phyloP scores from a whole-genome alignment of 345 rosid species.

The Salix suchowensis region DNA sequence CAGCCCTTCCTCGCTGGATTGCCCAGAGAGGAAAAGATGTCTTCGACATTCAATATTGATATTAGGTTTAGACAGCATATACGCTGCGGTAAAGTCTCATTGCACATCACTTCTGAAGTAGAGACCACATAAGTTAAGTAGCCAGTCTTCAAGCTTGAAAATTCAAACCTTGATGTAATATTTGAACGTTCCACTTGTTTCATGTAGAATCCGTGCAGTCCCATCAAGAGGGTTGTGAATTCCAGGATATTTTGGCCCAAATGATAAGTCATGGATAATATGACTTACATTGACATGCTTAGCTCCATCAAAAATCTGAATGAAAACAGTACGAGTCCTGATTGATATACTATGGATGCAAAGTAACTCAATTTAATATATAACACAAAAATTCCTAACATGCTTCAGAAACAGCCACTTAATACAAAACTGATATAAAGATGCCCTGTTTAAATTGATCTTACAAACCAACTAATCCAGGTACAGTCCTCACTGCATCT shows the following conservation, averaged over 20 bases:
- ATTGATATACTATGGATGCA: neutral
- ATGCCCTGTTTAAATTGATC: no score
- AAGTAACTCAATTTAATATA: neutral
- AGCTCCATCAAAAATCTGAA: conserved; percentile 87
- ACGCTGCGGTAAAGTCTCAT: neutral
- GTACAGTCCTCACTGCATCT: neutral
- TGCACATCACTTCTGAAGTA: neutral
- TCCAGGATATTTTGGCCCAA: conserved; percentile 96
- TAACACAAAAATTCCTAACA: neutral
- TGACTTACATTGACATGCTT: conserved; percentile 88
- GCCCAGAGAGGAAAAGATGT: neutral
- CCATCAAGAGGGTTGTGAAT: conserved; percentile 94
- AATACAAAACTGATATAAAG: neutral
- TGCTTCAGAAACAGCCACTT: neutral
- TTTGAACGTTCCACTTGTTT: conserved; percentile 85
- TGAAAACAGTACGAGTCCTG: neutral
- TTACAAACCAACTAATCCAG: neutral
- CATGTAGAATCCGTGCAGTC: conserved; percentile 60
- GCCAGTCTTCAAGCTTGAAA: neutral
- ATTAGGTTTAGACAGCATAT: neutral
- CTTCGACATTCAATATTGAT: neutral
- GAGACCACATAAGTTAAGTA: neutral
- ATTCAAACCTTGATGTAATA: conserved; percentile 83
- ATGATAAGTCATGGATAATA: conserved; percentile 76
- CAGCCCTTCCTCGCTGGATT: neutral